phyloP scores from a whole-genome alignment of 768 basidiomycete genomes.

The Naganishia friedmannii region DNA sequence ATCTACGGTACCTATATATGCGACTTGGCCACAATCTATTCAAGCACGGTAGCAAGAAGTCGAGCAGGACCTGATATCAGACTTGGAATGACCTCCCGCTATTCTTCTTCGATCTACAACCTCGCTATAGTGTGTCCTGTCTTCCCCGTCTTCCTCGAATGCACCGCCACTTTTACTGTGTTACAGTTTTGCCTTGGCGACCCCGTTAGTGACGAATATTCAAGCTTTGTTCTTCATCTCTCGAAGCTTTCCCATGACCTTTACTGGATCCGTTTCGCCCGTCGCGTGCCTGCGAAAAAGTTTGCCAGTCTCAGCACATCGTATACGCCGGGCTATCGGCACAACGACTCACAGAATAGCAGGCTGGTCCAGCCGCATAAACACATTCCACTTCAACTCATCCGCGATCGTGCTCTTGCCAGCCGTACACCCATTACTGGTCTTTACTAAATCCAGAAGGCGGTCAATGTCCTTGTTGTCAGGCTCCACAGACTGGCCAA shows the following conservation, averaged over 20 bases:
- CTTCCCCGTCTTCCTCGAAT: no score
- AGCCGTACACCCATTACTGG: conserved; percentile 63
- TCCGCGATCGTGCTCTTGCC: conserved; percentile 86
- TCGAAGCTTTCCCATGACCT: conserved; percentile 71
- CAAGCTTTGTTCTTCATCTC: conserved; percentile 70
- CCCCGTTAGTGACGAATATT: not conserved
- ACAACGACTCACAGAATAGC: conserved; percentile 62
- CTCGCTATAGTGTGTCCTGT: not conserved
- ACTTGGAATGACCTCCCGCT: no score
- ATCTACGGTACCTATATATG: no score
- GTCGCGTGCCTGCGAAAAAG: conserved; percentile 57
- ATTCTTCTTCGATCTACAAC: not conserved
- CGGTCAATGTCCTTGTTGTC: conserved; percentile 57
- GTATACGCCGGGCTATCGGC: not conserved
- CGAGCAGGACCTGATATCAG: no score
- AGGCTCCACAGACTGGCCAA: conserved; percentile 57
- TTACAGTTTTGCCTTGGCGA: not conserved
- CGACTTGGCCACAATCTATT: no score
- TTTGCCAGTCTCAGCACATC: not conserved
- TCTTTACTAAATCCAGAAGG: conserved; percentile 61
- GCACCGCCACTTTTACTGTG: no score
- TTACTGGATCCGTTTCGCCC: conserved; percentile 57
- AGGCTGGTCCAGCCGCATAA: conserved; percentile 72
- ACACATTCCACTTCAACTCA: conserved; percentile 93
- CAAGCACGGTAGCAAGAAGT: no score